Conservation (phyloP, 257 asterid genomes). For the Verbascum thapsus region DNA sequence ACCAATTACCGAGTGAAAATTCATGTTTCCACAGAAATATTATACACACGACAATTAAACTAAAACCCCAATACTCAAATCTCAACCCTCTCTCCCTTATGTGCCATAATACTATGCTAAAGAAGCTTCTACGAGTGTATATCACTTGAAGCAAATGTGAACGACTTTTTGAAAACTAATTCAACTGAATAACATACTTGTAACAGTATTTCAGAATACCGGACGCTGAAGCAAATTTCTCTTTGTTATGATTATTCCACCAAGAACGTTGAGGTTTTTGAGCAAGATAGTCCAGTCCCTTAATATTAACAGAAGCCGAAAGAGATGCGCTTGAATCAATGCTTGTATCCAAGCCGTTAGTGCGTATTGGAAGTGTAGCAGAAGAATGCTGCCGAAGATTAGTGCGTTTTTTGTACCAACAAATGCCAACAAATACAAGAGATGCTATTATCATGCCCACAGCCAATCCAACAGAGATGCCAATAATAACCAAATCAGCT, state of each 20-base stretch:
- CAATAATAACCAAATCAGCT: conserved; percentile 78
- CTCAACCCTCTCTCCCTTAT: background rate
- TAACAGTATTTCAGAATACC: conserved; percentile 79
- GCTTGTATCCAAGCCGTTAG: conserved; percentile 70
- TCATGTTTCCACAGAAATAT: conserved; percentile 1
- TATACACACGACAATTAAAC: background rate
- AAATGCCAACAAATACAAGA: conserved; percentile 59
- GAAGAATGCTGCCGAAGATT: conserved; percentile 41
- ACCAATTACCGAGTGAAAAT: background rate
- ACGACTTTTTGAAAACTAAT: background rate
- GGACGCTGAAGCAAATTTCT: conserved; percentile 61
- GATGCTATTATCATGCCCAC: conserved; percentile 68
- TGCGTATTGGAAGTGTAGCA: conserved; percentile 79
- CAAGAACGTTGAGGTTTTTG: conserved; percentile 56
- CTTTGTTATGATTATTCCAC: conserved; percentile 72
- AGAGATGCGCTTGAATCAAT: conserved; percentile 67
- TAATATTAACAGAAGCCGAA: conserved; percentile 45
- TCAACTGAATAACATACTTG: conserved; percentile 62
- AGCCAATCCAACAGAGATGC: conserved; percentile 77
- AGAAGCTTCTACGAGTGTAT: background rate
- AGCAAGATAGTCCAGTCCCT: conserved; percentile 37
- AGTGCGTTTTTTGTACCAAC: conserved; percentile 69
- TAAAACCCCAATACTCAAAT: background rate
- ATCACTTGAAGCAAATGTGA: conserved; percentile 6
- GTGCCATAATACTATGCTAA: background rate